Evolutionary conservation across 1,284 basidiomycete genomes (phyloP).

Genomic region (Leccinum pachyderme): DNA sequence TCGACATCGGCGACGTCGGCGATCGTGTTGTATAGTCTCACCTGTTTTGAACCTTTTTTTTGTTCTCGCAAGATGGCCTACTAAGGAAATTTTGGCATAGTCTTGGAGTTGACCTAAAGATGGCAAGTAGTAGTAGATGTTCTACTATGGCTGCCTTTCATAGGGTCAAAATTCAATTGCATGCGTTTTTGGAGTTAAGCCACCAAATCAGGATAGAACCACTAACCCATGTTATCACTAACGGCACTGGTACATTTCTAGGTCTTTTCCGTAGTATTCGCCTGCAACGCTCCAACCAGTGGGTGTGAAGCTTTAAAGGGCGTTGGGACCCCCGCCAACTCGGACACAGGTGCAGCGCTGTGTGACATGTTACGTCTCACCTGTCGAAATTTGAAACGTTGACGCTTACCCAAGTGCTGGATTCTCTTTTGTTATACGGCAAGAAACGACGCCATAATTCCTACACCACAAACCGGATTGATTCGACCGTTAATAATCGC

Average conservation of each 20-base stretch:
- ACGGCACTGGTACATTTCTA: neutral
- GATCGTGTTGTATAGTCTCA: neutral
- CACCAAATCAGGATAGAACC: neutral
- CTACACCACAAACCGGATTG: neutral
- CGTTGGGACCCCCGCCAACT: neutral
- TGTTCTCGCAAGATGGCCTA: neutral
- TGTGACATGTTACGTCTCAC: neutral
- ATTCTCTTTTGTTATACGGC: neutral
- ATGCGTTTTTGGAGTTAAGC: neutral
- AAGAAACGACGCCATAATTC: neutral
- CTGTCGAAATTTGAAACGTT: neutral
- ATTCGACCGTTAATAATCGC: conserved; percentile 1
- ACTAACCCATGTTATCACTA: neutral
- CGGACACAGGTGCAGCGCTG: neutral
- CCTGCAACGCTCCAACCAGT: neutral
- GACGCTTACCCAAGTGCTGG: neutral
- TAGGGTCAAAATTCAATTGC: neutral
- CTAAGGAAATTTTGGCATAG: neutral
- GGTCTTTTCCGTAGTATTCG: neutral
- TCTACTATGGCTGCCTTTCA: neutral
- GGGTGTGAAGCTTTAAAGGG: neutral
- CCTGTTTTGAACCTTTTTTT: neutral
- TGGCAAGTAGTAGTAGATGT: neutral
- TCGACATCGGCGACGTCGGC: neutral
- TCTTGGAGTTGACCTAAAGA: neutral